Evolutionary conservation across 768 basidiomycete species (phyloP), one percentile per base, ranked within the genome.

Genomic region (Rhodotorula paludigena): DNA sequence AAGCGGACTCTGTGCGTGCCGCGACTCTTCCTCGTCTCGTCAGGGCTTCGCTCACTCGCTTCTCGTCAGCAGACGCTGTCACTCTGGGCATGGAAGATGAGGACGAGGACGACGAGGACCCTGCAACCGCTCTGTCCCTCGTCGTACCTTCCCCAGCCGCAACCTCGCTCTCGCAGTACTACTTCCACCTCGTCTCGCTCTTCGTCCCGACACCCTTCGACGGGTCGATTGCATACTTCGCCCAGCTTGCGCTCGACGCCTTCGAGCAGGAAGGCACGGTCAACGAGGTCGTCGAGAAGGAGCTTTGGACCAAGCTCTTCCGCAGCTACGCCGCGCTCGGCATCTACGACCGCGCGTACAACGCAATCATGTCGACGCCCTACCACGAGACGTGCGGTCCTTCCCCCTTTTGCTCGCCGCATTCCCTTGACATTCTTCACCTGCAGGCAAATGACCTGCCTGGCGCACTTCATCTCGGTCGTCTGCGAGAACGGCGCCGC

Each of bases 401-500:
- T 28, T 30, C 32, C 65, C 49, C 33, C n/a, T 53, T 38, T 55
- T 32, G 30, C 28, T 7, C 63, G 38, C 63, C 55, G 30, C 15
- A 71, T 52, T 60, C 36, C n/a, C n/a, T n/a, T n/a, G n/a, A n/a
- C n/a, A n/a, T 15, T 45, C 51, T 44, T 45, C 64, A 71, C 53
- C 55, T 33, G 42, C 77, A 96, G 92, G 75, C 89, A 87, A 80
- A 85, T 85, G 57, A 91, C 92, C 70, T 88, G 85, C 74, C 84
- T 90, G 33, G 85, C 86, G 56, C 87, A 89, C 68, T 82, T 99
- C 57, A 86, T 92, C 65, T 87, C 91, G 74, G 85, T 85, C 72
- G 94, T 97, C 89, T 97, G 94, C 77, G 92, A 96, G 77, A 86
- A 87, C 64, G 84, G 88, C 75, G 86, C 89, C 42, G 84, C 92